Evolutionary conservation across 371 early-diverging fungal species (phyloP).

Genomic region (Zychaea mexicana): DNA sequence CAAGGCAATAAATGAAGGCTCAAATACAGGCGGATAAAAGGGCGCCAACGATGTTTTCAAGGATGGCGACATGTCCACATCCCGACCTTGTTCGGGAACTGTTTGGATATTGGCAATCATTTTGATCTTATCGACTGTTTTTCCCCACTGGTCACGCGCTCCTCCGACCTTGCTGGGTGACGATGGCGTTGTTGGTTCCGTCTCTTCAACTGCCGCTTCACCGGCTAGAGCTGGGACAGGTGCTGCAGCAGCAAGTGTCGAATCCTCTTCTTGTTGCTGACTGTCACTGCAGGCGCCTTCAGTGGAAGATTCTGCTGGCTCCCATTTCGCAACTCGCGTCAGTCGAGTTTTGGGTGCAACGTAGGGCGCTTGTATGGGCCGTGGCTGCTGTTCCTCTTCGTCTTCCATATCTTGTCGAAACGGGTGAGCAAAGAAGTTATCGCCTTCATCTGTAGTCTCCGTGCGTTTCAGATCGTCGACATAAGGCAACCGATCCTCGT

Average conservation of each 20-base stretch:
- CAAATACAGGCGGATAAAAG: constrained; percentile 49
- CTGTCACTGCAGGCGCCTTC: neutral
- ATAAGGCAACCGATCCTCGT: constrained; percentile 37
- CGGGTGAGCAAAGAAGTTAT: constrained; percentile 39
- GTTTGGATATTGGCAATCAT: constrained; percentile 31
- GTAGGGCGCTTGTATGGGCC: neutral
- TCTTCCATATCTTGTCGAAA: constrained; percentile 12
- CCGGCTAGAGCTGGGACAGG: neutral
- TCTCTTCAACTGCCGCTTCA: constrained; percentile 4
- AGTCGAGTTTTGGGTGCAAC: constrained; percentile 10
- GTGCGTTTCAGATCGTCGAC: constrained; percentile 23
- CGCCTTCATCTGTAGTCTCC: constrained; percentile 10
- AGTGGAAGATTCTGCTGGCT: neutral
- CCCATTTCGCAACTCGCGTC: neutral
- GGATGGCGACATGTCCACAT: neutral
- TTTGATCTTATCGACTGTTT: constrained; percentile 38
- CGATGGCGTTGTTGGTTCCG: neutral
- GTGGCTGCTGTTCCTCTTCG: neutral
- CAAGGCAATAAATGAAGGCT: constrained; percentile 41
- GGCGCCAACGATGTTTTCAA: constrained; percentile 29
- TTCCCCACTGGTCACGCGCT: constrained; percentile 39
- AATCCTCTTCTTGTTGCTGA: too few species aligned
- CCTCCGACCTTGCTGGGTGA: too few species aligned
- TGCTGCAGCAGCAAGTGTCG: too few species aligned
- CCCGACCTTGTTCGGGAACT: neutral